A percentile compares a stretch with the other conserved stretches of the same genome.
phyloP scores from a whole-genome alignment of 805 yeast species.

The Ogataea methanolica region DNA sequence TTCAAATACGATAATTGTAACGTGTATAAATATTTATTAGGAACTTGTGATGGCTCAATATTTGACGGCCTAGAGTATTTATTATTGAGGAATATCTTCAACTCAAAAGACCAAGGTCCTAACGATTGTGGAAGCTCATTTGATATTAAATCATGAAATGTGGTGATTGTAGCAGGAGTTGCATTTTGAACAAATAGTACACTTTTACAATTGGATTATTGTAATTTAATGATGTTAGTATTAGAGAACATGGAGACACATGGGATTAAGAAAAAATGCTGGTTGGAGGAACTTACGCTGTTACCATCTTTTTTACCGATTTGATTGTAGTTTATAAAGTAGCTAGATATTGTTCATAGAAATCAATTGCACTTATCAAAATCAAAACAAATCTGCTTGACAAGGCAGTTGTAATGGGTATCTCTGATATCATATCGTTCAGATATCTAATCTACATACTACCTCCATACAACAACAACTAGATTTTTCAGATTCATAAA shows the following conservation, averaged over 20 bases:
- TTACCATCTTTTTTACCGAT: constrained; percentile 21
- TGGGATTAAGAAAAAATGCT: neutral
- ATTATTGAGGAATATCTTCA: constrained; percentile 66
- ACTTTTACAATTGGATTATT: constrained; percentile 16
- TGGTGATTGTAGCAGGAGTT: constrained; percentile 57
- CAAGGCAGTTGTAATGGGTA: too few species aligned
- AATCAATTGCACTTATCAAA: too few species aligned
- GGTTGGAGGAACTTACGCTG: constrained; percentile 25
- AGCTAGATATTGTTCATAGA: too few species aligned
- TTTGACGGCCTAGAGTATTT: constrained; percentile 41
- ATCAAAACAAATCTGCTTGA: too few species aligned
- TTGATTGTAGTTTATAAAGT: too few species aligned
- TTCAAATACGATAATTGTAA: constrained; percentile 46
- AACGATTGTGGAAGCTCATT: constrained; percentile 58
- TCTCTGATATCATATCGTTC: too few species aligned
- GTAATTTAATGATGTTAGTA: neutral
- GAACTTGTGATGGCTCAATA: constrained; percentile 32
- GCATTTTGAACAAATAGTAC: constrained; percentile 40
- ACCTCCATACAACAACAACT: too few species aligned
- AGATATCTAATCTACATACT: too few species aligned
- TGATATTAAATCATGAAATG: constrained; percentile 66
- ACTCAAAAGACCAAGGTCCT: constrained; percentile 66
- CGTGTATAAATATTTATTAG: constrained; percentile 44
- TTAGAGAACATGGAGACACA: neutral
- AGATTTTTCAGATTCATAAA: too few species aligned